A percentile compares a stretch with the other conserved stretches of the same genome.
These are phyloP conservation scores for Micromonas commoda DNA, from an alignment of 139 green algal genomes.

Conservation along the genomic window DNA sequence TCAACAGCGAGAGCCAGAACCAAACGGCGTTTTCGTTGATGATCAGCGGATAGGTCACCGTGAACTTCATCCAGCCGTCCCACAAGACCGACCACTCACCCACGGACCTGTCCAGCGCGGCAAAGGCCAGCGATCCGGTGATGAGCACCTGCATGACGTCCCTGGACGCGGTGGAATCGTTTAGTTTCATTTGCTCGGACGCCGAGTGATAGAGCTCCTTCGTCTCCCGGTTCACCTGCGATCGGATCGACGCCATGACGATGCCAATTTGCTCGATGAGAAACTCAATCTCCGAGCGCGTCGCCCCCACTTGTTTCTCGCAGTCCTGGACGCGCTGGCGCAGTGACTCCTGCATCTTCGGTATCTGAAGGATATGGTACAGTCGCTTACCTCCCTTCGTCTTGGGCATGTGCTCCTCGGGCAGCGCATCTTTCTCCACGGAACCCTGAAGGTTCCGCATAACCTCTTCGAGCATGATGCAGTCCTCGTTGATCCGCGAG, in stretches of 20 bases:
- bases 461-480: slow-evolving; percentile 19
- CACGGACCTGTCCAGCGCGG: not conserved
- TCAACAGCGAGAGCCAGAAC: slow-evolving; percentile 5
- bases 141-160: not conserved
- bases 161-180: not conserved
- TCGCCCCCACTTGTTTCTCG: not conserved
- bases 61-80: not conserved
- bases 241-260: not conserved
- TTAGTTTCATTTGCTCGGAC: not conserved
- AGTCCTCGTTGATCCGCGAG: not conserved
- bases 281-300: not conserved
- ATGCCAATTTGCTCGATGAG: slow-evolving; percentile 1
- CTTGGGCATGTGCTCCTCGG: not conserved
- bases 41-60: slow-evolving; percentile 4
- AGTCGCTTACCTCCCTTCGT: not conserved
- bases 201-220: not conserved
- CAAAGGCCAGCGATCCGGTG: not conserved
- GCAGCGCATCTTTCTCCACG: not conserved
- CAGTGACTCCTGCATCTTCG: not conserved
- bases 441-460: not conserved
- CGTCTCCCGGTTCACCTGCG: slow-evolving; percentile 6
- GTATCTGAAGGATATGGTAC: slow-evolving; percentile 5
- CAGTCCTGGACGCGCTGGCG: not conserved
- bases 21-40: not conserved
- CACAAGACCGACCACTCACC: slow-evolving; percentile 1